Evolutionary conservation across 192 early-diverging fungal genomes (phyloP).

Genomic region (Umbelopsis sp.): DNA sequence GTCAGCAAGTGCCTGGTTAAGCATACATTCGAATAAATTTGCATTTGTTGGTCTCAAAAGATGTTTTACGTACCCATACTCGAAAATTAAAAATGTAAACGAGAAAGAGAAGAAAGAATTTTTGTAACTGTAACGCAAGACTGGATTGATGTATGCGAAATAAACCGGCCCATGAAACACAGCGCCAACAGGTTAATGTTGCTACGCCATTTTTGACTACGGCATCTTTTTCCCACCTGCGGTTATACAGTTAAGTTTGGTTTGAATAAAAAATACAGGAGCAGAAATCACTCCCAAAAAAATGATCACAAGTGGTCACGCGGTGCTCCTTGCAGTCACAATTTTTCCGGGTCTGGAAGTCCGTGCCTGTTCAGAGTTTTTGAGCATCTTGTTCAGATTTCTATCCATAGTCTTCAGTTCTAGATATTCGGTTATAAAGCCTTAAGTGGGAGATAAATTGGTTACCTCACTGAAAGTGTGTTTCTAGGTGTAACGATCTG

Average conservation of each 20-base stretch:
- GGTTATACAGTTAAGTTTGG: neutral
- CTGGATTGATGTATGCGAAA: neutral
- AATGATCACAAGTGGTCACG: neutral
- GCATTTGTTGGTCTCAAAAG: neutral
- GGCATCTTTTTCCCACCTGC: conserved; percentile 13
- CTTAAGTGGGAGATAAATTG: too few relatives aligned
- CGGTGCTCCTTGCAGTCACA: neutral
- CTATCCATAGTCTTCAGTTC: too few relatives aligned
- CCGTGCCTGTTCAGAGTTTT: too few relatives aligned
- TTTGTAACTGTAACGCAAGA: neutral
- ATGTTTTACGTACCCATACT: neutral
- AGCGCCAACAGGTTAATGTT: neutral
- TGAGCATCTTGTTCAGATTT: too few relatives aligned
- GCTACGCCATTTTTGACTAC: conserved; percentile 8
- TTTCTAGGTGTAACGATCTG: too few relatives aligned
- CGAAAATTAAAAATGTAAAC: neutral
- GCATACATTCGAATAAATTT: neutral
- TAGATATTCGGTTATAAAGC: too few relatives aligned
- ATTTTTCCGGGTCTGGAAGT: too few relatives aligned
- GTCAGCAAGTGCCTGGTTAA: neutral
- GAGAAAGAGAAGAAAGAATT: neutral
- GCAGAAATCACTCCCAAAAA: neutral
- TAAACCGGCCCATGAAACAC: neutral
- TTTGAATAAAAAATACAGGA: neutral
- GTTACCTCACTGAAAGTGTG: too few relatives aligned